These are phyloP conservation scores for Benincasa hispida DNA, from an alignment of 306 rosid genomes.

Conservation along the genomic window DNA sequence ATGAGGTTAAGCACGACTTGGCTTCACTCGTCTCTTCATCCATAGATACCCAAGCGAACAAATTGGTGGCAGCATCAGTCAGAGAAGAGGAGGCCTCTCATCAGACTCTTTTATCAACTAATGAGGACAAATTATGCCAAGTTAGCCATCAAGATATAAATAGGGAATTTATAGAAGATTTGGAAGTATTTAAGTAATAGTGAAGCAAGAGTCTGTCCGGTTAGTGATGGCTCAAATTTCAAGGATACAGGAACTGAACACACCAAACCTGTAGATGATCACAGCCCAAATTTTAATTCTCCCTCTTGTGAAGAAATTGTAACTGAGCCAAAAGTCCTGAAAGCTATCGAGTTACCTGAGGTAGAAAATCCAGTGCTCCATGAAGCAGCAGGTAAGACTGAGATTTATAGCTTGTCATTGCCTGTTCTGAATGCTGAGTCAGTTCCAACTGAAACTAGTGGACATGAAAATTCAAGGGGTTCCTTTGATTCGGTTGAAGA, in stretches of 20 bases:
- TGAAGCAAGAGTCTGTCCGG: slow-evolving; percentile 23
- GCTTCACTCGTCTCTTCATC: slow-evolving; percentile 16
- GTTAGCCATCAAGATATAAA: slow-evolving; percentile 25
- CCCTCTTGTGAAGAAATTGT: slow-evolving; percentile 13
- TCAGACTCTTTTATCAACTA: slow-evolving; percentile 19
- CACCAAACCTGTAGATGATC: slow-evolving; percentile 20
- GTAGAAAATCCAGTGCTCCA: slow-evolving; percentile 15
- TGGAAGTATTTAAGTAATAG: slow-evolving; percentile 9
- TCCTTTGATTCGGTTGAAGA: slow-evolving; percentile 24
- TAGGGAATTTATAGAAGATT: slow-evolving; percentile 22
- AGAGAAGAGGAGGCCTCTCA: slow-evolving; percentile 19
- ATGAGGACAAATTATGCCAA: slow-evolving; percentile 19
- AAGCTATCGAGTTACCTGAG: slow-evolving; percentile 17
- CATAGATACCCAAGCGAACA: slow-evolving; percentile 24
- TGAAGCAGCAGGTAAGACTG: slow-evolving; percentile 15
- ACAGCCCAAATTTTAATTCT: slow-evolving; percentile 10
- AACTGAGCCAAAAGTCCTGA: slow-evolving; percentile 18
- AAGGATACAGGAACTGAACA: slow-evolving; percentile 24
- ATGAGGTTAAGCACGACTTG: slow-evolving; percentile 22
- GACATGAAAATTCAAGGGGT: slow-evolving; percentile 20
- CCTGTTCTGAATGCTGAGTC: slow-evolving; percentile 19
- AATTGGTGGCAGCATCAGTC: slow-evolving; percentile 15
- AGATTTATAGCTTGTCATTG: slow-evolving; percentile 18
- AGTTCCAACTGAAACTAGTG: slow-evolving; percentile 17
- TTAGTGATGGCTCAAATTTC: slow-evolving; percentile 17